A percentile compares a stretch with the other conserved stretches of the same genome.
Evolutionary conservation across 305 asterid species (phyloP).

Genomic region (Coffea humblotiana): DNA sequence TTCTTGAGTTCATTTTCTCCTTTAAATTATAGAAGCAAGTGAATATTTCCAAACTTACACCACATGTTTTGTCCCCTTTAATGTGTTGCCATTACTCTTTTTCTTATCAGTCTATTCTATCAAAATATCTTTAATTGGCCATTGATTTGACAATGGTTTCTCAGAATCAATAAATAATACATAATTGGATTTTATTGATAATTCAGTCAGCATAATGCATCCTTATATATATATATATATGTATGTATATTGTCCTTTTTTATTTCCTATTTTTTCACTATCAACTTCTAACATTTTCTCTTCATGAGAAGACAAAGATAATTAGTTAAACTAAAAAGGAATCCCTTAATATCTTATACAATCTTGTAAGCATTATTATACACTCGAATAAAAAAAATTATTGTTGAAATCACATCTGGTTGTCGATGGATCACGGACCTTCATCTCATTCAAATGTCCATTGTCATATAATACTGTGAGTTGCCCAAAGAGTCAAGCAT

Average conservation of each 20-base stretch:
- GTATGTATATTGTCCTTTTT: too few relatives aligned
- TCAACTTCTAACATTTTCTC: neutral
- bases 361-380: conserved; percentile 4
- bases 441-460: neutral
- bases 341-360: neutral
- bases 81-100: neutral
- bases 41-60: conserved; percentile 5
- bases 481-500: neutral
- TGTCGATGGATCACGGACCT: conserved; percentile 12
- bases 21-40: neutral
- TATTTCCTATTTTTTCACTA: neutral
- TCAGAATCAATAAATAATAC: neutral
- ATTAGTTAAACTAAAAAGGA: neutral
- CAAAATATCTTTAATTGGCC: neutral
- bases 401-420: neutral
- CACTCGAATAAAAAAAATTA: neutral
- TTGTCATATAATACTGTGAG: neutral
- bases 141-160: neutral
- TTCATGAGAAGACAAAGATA: conserved; percentile 2
- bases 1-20: neutral
- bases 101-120: neutral
- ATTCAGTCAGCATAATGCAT: neutral
- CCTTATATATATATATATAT: too few relatives aligned
- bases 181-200: neutral
- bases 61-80: neutral